Evolutionary conservation across 2,329 filamentous ascomycete species (phyloP).

Genomic region (Mycocentrospora acerina): DNA sequence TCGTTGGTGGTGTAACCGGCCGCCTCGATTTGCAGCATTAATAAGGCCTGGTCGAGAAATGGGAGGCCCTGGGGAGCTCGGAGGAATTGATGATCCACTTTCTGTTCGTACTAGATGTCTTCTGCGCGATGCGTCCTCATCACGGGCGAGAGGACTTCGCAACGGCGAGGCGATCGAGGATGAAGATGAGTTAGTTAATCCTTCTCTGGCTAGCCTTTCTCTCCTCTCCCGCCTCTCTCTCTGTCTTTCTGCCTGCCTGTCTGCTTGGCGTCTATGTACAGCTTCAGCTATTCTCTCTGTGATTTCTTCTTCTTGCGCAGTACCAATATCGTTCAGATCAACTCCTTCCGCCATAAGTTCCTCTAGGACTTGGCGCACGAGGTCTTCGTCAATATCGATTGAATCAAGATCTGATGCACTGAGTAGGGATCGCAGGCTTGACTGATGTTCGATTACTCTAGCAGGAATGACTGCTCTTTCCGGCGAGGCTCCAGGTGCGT

Average conservation of each 20-base stretch:
- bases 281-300: slow-evolving; percentile 89
- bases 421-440: slow-evolving; percentile 81
- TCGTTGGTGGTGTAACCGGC: slow-evolving; percentile 42
- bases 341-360: slow-evolving; percentile 86
- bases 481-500: slow-evolving; percentile 20
- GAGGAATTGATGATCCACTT: slow-evolving; percentile 37
- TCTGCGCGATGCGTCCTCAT: slow-evolving; percentile 33
- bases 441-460: slow-evolving; percentile 81
- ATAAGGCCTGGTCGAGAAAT: slow-evolving; percentile 51
- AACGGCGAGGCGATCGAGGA: slow-evolving; percentile 25
- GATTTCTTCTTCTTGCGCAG: slow-evolving; percentile 82
- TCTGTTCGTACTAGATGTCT: slow-evolving; percentile 38
- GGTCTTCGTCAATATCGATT: slow-evolving; percentile 80
- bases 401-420: slow-evolving; percentile 76
- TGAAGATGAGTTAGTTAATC: slow-evolving; percentile 20
- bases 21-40: slow-evolving; percentile 41
- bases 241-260: slow-evolving; percentile 60
- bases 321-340: slow-evolving; percentile 83
- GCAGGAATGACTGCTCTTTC: slow-evolving; percentile 27
- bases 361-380: slow-evolving; percentile 83
- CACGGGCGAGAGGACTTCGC: slow-evolving; percentile 30
- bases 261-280: slow-evolving; percentile 74
- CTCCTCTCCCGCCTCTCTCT: slow-evolving; percentile 43
- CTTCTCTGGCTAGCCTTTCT: slow-evolving; percentile 44
- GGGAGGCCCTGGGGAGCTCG: slow-evolving; percentile 42